phyloP scores from a whole-genome alignment of 371 early-diverging fungal genomes.

The Funneliformis caledonium region DNA sequence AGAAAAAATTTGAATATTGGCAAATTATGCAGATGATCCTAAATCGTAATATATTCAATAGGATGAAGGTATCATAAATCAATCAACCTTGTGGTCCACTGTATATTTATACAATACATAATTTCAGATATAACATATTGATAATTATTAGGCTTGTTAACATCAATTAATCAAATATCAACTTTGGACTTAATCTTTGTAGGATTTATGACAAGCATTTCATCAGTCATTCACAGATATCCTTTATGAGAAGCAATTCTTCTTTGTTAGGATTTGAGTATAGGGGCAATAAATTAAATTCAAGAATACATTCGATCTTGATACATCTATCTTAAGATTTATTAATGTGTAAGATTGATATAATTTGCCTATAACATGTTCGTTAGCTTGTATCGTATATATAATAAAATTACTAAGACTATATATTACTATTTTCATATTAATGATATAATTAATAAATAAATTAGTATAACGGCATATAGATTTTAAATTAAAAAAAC shows the following conservation, averaged over 20 bases:
- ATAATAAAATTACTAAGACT: not conserved
- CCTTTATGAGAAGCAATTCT: not conserved
- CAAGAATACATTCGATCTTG: not conserved
- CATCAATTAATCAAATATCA: no score
- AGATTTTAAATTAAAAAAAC: not conserved
- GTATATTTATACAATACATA: no score
- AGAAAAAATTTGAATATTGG: no score
- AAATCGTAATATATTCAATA: no score
- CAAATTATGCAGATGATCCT: no score
- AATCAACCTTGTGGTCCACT: no score
- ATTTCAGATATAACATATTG: no score
- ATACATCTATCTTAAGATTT: not conserved
- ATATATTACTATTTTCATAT: not conserved
- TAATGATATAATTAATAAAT: not conserved
- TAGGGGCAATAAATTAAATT: not conserved
- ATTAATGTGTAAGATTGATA: not conserved
- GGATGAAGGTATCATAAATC: no score
- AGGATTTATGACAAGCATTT: not conserved
- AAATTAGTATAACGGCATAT: not conserved
- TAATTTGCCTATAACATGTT: not conserved
- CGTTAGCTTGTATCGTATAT: not conserved
- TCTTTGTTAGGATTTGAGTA: not conserved
- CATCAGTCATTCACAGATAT: not conserved
- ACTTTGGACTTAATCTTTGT: not conserved
- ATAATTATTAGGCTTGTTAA: no score